Conservation (phyloP, 73 alveolate genomes). For the Tetrahymena thermophila region DNA sequence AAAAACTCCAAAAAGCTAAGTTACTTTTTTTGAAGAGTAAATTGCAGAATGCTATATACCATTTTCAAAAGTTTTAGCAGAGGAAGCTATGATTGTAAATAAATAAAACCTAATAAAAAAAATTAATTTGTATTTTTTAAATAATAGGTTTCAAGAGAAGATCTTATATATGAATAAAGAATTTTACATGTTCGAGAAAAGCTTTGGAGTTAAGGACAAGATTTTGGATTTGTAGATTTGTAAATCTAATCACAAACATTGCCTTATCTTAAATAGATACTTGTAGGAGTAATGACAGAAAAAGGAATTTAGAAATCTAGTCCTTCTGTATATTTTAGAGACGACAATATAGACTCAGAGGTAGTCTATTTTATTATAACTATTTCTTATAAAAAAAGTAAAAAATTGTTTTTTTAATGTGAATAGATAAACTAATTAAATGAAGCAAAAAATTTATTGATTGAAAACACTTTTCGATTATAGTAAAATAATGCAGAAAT, state of each 20-base stretch:
- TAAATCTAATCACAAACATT: constrained; percentile 6
- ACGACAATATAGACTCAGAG: background rate
- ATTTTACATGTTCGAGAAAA: background rate
- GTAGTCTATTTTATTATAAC: background rate
- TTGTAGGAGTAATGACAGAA: constrained; percentile 63
- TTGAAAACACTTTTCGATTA: constrained; percentile 6
- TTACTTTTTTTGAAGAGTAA: background rate
- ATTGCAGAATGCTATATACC: background rate
- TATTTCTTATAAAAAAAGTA: no score
- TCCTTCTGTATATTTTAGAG: constrained; percentile 32
- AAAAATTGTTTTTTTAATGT: background rate
- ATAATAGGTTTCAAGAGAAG: background rate
- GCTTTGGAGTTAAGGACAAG: constrained; percentile 33
- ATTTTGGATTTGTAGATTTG: constrained; percentile 12
- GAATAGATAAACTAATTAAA: background rate
- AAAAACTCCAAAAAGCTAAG: background rate
- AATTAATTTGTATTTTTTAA: background rate
- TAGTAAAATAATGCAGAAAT: constrained; percentile 11
- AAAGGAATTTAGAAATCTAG: constrained; percentile 60
- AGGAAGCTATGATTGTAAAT: background rate
- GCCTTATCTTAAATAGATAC: constrained; percentile 6
- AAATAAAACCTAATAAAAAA: background rate
- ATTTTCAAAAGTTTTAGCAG: background rate
- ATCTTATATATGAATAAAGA: background rate
- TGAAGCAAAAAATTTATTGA: background rate